Percentiles rank a stretch among this genome's conserved stretches.
phyloP scores from a whole-genome alignment of 2,329 filamentous ascomycete species.

The Neopestalotiopsis clavispora region DNA sequence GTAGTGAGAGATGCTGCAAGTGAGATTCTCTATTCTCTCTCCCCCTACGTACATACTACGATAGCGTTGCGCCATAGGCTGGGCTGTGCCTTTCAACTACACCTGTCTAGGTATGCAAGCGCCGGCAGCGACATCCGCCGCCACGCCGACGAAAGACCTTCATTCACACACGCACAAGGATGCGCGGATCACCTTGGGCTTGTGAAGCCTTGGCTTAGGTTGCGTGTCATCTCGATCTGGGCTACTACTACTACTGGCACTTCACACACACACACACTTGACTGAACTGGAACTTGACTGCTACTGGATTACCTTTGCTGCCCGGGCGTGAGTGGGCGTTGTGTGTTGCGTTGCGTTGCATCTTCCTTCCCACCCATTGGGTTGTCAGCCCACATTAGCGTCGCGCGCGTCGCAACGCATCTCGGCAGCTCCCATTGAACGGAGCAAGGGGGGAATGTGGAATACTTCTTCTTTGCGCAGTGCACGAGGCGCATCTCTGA shows the following conservation, averaged over 20 bases:
- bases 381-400: constrained; percentile 1
- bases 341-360: too few relatives aligned
- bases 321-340: neutral
- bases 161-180: neutral
- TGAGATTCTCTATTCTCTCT: too few relatives aligned
- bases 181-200: neutral
- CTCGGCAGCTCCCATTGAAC: neutral
- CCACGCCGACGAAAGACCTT: neutral
- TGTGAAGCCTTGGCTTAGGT: neutral
- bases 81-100: neutral
- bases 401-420: neutral
- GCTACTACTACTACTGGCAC: neutral
- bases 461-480: neutral
- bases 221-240: constrained; percentile 18
- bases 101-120: neutral
- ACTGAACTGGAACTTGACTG: neutral
- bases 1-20: too few relatives aligned
- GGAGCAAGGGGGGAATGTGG: neutral
- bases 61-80: neutral
- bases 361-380: neutral
- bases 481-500: neutral
- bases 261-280: neutral
- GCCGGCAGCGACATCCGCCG: neutral
- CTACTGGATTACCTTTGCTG: neutral
- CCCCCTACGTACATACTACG: neutral